Conservation (phyloP, 2,329 filamentous ascomycete species). For the Capronia americana region DNA sequence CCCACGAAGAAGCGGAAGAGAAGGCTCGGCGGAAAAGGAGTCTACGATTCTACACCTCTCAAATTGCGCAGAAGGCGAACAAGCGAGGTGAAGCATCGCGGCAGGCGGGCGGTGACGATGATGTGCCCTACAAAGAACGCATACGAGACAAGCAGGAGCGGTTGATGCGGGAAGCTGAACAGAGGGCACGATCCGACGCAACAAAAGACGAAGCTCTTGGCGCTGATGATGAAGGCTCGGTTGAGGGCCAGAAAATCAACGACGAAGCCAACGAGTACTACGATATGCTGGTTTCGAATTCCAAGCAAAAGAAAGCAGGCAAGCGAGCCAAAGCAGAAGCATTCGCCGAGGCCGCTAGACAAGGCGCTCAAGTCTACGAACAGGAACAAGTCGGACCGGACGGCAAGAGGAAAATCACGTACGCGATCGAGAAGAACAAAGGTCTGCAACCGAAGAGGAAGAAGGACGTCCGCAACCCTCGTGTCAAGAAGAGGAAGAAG, state of each 20-base stretch:
- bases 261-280: constrained; percentile 70
- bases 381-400: constrained; percentile 76
- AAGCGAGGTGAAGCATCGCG: constrained; percentile 70
- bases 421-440: constrained; percentile 97
- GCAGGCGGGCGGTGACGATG: constrained; percentile 64
- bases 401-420: constrained; percentile 90
- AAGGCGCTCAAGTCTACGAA: constrained; percentile 67
- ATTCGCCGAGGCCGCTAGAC: constrained; percentile 60
- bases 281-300: constrained; percentile 75
- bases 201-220: constrained; percentile 72
- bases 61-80: constrained; percentile 93
- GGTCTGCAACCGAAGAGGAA: constrained; percentile 85
- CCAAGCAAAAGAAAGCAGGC: constrained; percentile 66
- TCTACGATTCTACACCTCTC: constrained; percentile 96
- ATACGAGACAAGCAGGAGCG: constrained; percentile 83
- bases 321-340: constrained; percentile 71
- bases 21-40: constrained; percentile 91
- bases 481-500: constrained; percentile 98
- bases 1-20: constrained; percentile 78
- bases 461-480: constrained; percentile 93
- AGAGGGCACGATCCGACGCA: constrained; percentile 66
- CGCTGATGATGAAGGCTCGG: constrained; percentile 50
- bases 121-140: constrained; percentile 84
- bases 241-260: constrained; percentile 56
- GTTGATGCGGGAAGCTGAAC: constrained; percentile 86